phyloP scores from a whole-genome alignment of 2,329 filamentous ascomycete species.

The Alternaria triticimaculans region DNA sequence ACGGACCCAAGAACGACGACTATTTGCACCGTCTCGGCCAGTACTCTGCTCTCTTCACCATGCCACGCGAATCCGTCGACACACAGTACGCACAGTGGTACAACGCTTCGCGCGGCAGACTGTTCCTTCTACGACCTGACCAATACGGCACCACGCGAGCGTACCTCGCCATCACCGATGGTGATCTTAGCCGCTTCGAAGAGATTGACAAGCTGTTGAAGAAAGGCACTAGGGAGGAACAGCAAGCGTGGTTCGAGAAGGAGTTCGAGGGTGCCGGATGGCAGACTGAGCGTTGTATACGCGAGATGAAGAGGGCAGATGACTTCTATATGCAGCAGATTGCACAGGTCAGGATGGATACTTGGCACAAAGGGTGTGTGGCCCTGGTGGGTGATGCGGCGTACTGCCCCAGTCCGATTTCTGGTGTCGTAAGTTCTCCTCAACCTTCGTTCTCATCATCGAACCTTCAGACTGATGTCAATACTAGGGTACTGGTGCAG shows the following conservation, averaged over 20 bases:
- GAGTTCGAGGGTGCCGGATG: slow-evolving; percentile 50
- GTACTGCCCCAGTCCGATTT: slow-evolving; percentile 46
- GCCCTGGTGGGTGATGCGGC: slow-evolving; percentile 51
- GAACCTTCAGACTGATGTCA: slow-evolving; percentile 5
- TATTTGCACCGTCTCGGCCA: slow-evolving; percentile 31
- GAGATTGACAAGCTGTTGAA: slow-evolving; percentile 22
- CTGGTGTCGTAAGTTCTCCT: slow-evolving; percentile 27
- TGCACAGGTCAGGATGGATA: slow-evolving; percentile 48
- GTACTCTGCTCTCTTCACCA: slow-evolving; percentile 42
- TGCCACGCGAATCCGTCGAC: slow-evolving; percentile 28
- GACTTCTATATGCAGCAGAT: slow-evolving; percentile 56
- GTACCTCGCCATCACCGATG: slow-evolving; percentile 27
- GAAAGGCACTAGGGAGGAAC: slow-evolving; percentile 21
- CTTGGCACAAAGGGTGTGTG: slow-evolving; percentile 44
- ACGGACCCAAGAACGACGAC: slow-evolving; percentile 21
- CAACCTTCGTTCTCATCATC: too few species aligned
- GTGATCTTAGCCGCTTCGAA: slow-evolving; percentile 25
- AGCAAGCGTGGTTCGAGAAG: slow-evolving; percentile 31
- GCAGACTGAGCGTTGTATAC: slow-evolving; percentile 45
- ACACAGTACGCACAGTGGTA: slow-evolving; percentile 37
- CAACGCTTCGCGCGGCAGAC: slow-evolving; percentile 27
- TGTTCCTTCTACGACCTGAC: slow-evolving; percentile 32
- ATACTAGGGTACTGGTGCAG: slow-evolving; percentile 36
- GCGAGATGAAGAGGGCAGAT: slow-evolving; percentile 48
- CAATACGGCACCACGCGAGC: slow-evolving; percentile 28